These are phyloP conservation scores for Bipolaris oryzae DNA, from an alignment of 2,329 filamentous ascomycete genomes.

Conservation along the genomic window DNA sequence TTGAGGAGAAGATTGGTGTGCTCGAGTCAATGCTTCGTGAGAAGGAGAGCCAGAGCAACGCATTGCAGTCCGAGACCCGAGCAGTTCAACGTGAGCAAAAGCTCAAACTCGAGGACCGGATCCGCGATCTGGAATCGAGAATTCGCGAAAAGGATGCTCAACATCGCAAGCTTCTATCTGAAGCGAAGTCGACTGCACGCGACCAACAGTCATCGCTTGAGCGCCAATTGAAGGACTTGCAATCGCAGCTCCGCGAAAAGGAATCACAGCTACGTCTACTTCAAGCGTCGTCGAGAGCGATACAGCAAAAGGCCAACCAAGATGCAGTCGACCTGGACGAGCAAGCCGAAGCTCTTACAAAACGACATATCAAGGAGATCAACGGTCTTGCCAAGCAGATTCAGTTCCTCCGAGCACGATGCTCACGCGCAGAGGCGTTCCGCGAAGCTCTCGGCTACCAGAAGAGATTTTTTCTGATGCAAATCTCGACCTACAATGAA, in stretches of 20 bases:
- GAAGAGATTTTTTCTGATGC: constrained; percentile 80
- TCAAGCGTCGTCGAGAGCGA: constrained; percentile 38
- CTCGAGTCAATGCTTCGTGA: constrained; percentile 47
- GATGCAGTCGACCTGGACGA: constrained; percentile 44
- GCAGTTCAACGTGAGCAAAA: constrained; percentile 64
- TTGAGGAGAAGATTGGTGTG: constrained; percentile 62
- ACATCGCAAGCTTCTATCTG: constrained; percentile 35
- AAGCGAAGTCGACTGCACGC: constrained; percentile 42
- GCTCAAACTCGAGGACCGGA: constrained; percentile 58
- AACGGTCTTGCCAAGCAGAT: constrained; percentile 87
- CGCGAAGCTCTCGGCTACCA: constrained; percentile 81
- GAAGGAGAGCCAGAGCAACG: constrained; percentile 37
- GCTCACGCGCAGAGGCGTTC: constrained; percentile 79
- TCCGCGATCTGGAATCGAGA: constrained; percentile 30
- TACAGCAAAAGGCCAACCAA: constrained; percentile 37
- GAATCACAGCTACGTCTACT: constrained; percentile 34
- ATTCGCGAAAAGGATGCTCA: constrained; percentile 41
- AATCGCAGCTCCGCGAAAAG: constrained; percentile 33
- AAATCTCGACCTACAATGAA: constrained; percentile 82
- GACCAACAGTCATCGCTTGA: constrained; percentile 47
- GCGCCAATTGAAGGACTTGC: constrained; percentile 58
- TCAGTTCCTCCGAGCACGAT: constrained; percentile 83
- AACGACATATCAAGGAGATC: constrained; percentile 74
- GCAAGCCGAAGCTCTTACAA: constrained; percentile 68
- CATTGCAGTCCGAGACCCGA: constrained; percentile 47